phyloP scores from a whole-genome alignment of 257 asterid genomes.

The Solanum habrochaites region DNA sequence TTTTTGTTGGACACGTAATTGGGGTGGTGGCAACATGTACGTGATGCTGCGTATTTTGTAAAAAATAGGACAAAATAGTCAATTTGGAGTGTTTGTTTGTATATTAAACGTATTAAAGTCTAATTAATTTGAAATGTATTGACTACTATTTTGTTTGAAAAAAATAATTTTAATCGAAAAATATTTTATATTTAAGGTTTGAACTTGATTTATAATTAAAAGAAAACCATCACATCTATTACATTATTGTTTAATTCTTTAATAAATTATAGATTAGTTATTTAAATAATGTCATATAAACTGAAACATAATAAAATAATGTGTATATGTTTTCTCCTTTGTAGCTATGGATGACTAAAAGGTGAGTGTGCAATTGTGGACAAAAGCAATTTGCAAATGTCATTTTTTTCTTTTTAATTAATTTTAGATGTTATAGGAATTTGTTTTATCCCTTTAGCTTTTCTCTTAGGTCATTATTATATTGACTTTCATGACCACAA shows the following conservation, averaged over 20 bases:
- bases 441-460: background rate
- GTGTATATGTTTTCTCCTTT: background rate
- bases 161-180: fast-evolving
- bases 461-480: background rate
- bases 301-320: fast-evolving
- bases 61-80: background rate
- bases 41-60: background rate
- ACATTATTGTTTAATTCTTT: background rate
- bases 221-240: too few relatives aligned
- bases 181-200: fast-evolving
- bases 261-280: too few relatives aligned
- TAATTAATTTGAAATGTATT: too few relatives aligned
- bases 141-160: fast-evolving
- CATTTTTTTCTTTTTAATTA: background rate
- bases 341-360: background rate
- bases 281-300: background rate
- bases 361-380: background rate
- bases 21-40: background rate
- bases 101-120: background rate
- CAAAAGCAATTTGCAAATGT: background rate
- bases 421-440: background rate
- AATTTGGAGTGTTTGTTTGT: background rate
- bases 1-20: background rate
- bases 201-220: fast-evolving
- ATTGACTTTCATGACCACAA: background rate